Evolutionary conservation across 352 stramenopile species (phyloP).

Genomic region (Phytophthora ohioensis): DNA sequence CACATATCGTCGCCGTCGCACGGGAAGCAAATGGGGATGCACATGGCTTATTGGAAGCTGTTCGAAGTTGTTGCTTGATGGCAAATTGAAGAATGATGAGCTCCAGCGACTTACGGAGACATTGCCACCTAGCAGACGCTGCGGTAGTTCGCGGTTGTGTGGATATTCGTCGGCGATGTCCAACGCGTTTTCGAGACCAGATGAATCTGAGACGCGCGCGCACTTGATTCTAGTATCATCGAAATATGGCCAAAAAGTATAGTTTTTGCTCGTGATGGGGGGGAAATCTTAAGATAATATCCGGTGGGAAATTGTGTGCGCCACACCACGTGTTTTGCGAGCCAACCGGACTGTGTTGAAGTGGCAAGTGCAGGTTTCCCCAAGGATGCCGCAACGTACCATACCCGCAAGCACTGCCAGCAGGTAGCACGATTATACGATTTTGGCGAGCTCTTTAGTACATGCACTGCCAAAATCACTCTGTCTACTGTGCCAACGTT

Average conservation of each 20-base stretch:
- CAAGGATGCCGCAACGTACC: constrained; percentile 7
- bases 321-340: constrained; percentile 3
- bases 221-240: constrained; percentile 16
- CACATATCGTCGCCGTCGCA: constrained; percentile 47
- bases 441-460: constrained; percentile 7
- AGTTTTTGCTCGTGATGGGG: constrained; percentile 10
- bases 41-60: constrained; percentile 20
- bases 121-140: constrained; percentile 12
- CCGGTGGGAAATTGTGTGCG: constrained; percentile 4
- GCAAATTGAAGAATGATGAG: constrained; percentile 31
- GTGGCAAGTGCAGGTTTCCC: constrained; percentile 18
- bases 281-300: constrained; percentile 13
- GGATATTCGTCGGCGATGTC: constrained; percentile 33
- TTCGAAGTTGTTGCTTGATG: constrained; percentile 8
- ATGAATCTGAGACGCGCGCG: constrained; percentile 34
- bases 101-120: constrained; percentile 18
- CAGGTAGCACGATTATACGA: constrained; percentile 1
- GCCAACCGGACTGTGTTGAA: constrained; percentile 38
- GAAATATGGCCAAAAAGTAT: not conserved
- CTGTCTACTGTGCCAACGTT: not conserved
- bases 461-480: constrained; percentile 17
- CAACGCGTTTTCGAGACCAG: constrained; percentile 10
- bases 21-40: constrained; percentile 39
- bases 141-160: not conserved
- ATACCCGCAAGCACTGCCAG: constrained; percentile 24